These are phyloP conservation scores for Martensiomyces pterosporus DNA, from an alignment of 192 early-diverging fungal species.

Conservation along the genomic window DNA sequence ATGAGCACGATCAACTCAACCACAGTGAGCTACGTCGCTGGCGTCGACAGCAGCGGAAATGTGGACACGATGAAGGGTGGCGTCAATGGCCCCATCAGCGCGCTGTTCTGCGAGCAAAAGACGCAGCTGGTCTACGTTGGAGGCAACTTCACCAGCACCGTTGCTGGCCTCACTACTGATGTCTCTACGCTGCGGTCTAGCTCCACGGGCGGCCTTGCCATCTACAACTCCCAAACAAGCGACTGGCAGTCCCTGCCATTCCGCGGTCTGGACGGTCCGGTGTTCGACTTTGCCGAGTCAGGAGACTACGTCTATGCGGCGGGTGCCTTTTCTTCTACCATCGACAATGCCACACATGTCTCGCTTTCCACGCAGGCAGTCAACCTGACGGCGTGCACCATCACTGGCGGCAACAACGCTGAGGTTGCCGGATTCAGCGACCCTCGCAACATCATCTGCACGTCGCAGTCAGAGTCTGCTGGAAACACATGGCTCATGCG, in stretches of 20 bases:
- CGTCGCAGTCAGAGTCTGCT: slow-evolving; percentile 12
- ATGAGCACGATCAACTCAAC: slow-evolving; percentile 33
- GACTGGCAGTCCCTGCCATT: slow-evolving; percentile 59
- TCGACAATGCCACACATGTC: slow-evolving; percentile 56
- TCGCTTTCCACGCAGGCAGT: slow-evolving; percentile 51
- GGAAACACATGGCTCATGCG: slow-evolving; percentile 66
- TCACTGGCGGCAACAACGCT: slow-evolving; percentile 55
- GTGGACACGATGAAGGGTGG: slow-evolving; percentile 38
- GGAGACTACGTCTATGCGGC: slow-evolving; percentile 60
- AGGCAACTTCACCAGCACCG: slow-evolving; percentile 46
- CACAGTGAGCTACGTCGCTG: slow-evolving; percentile 32
- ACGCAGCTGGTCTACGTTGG: slow-evolving; percentile 45
- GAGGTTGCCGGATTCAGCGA: slow-evolving; percentile 29
- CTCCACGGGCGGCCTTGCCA: slow-evolving; percentile 29
- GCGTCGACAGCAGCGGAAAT: slow-evolving; percentile 16
- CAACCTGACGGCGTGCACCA: slow-evolving; percentile 38
- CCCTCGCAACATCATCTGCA: slow-evolving; percentile 53
- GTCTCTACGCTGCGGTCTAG: slow-evolving; percentile 28
- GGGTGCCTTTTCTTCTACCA: slow-evolving; percentile 63
- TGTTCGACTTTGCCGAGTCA: slow-evolving; percentile 55
- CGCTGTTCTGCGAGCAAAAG: slow-evolving; percentile 43
- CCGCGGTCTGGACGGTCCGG: slow-evolving; percentile 64
- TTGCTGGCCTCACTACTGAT: slow-evolving; percentile 11
- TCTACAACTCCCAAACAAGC: slow-evolving; percentile 26
- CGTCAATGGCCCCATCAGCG: slow-evolving; percentile 41